These are phyloP conservation scores for Taphrina populina DNA, from an alignment of 1,139 yeast species.

Conservation along the genomic window DNA sequence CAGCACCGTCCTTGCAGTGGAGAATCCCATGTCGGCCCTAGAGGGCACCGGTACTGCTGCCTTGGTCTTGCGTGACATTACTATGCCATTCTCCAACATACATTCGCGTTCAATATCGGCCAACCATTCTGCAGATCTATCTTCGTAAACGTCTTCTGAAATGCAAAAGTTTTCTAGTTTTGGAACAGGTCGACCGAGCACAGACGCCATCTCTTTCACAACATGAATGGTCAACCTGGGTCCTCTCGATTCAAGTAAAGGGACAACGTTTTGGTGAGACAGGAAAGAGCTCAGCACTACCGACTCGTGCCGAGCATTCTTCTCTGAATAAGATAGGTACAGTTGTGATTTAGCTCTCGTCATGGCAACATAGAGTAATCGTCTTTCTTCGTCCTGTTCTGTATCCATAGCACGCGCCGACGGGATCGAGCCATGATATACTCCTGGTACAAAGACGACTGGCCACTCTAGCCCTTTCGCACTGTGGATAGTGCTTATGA, in stretches of 20 bases:
- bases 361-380: slow-evolving; percentile 82
- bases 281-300: slow-evolving; percentile 26
- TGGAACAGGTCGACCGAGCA: slow-evolving; percentile 2
- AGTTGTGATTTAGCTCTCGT: slow-evolving; percentile 65
- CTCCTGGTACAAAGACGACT: slow-evolving; percentile 63
- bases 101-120: slow-evolving; percentile 1
- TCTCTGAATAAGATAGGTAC: slow-evolving; percentile 36
- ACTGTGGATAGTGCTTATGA: slow-evolving; percentile 78
- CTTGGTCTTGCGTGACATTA: neutral
- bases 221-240: slow-evolving; percentile 14
- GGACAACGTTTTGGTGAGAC: slow-evolving; percentile 4
- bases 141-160: slow-evolving; percentile 10
- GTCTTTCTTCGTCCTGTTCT: slow-evolving; percentile 65
- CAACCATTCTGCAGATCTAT: slow-evolving; percentile 2
- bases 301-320: slow-evolving; percentile 23
- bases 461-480: slow-evolving; percentile 89
- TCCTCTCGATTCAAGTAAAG: slow-evolving; percentile 11
- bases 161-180: neutral
- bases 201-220: slow-evolving; percentile 11
- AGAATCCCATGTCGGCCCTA: slow-evolving; percentile 1
- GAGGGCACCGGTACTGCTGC: slow-evolving; percentile 3
- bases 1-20: slow-evolving; percentile 19
- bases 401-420: slow-evolving; percentile 44
- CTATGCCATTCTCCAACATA: neutral
- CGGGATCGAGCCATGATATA: slow-evolving; percentile 46